Conservation (phyloP, 2,329 filamentous ascomycete species). For the Pseudogymnoascus sp. region DNA sequence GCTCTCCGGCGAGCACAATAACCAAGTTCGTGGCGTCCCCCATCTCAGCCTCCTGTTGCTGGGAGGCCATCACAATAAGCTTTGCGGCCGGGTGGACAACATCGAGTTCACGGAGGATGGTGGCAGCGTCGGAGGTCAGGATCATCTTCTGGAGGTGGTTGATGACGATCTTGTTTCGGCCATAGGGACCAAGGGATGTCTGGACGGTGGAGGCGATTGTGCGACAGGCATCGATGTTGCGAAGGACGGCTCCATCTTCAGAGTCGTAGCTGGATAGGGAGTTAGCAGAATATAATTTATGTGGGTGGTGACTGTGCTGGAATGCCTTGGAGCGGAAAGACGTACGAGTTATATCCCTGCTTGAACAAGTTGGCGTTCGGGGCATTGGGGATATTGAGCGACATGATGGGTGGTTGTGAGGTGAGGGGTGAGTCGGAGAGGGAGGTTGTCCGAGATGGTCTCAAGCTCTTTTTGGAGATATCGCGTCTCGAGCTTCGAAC, state of each 20-base stretch:
- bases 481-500: slow-evolving; percentile 5
- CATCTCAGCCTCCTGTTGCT: slow-evolving; percentile 99
- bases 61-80: slow-evolving; percentile 94
- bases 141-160: slow-evolving; percentile 99
- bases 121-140: slow-evolving; percentile 93
- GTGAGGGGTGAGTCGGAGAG: background rate
- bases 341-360: slow-evolving; percentile 67
- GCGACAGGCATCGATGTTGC: slow-evolving; percentile 97
- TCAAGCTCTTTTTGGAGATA: slow-evolving; percentile 7
- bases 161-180: slow-evolving; percentile 99
- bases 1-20: slow-evolving; percentile 88
- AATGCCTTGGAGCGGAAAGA: background rate
- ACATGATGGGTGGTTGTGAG: slow-evolving; percentile 53
- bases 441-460: background rate
- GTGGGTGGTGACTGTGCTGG: background rate
- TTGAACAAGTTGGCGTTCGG: slow-evolving; percentile 94
- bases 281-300: slow-evolving; percentile 25
- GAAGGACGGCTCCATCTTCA: slow-evolving; percentile 96
- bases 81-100: slow-evolving; percentile 98
- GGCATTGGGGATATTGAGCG: slow-evolving; percentile 88
- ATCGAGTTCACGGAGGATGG: slow-evolving; percentile 93
- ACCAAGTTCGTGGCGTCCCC: slow-evolving; percentile 97
- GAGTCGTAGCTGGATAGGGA: slow-evolving; percentile 72
- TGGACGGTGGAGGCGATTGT: slow-evolving; percentile 94
- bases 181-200: slow-evolving; percentile 93